These are phyloP conservation scores for Kwoniella botswanensis DNA, from an alignment of 768 basidiomycete genomes.

Conservation along the genomic window DNA sequence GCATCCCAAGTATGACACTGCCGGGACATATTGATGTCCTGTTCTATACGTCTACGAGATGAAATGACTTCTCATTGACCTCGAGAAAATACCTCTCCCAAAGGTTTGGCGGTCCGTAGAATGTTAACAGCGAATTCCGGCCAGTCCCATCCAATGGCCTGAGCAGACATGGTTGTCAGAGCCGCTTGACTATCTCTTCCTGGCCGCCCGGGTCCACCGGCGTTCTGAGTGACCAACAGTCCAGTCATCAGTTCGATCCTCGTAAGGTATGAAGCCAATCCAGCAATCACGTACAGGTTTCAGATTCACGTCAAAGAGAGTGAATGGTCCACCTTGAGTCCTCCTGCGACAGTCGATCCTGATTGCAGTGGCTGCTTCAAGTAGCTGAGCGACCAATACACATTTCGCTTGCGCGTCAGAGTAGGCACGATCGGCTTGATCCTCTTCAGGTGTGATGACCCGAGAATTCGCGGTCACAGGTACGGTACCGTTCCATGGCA, in stretches of 20 bases:
- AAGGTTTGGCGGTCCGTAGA: slow-evolving; percentile 26
- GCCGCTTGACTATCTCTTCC: slow-evolving; percentile 50
- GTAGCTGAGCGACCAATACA: slow-evolving; percentile 32
- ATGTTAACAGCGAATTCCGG: slow-evolving; percentile 34
- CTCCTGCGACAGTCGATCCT: slow-evolving; percentile 44
- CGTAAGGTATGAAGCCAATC: background rate
- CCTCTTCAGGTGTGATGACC: slow-evolving; percentile 30
- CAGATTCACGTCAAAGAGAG: slow-evolving; percentile 53
- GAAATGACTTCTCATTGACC: background rate
- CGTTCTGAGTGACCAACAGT: slow-evolving; percentile 38
- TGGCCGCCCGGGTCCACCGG: slow-evolving; percentile 51
- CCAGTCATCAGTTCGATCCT: background rate
- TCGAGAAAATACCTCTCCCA: slow-evolving; percentile 11
- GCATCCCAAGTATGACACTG: no score
- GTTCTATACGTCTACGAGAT: background rate
- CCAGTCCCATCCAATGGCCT: slow-evolving; percentile 53
- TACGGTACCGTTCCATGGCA: slow-evolving; percentile 51
- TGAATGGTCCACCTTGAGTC: slow-evolving; percentile 26
- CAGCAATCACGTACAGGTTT: slow-evolving; percentile 47
- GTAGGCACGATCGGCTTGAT: slow-evolving; percentile 34
- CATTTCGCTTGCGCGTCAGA: slow-evolving; percentile 28
- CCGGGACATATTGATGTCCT: no score
- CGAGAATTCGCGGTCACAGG: slow-evolving; percentile 50
- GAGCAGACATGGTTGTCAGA: slow-evolving; percentile 46
- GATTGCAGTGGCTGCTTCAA: slow-evolving; percentile 30